A percentile compares a stretch with the other conserved stretches of the same genome.
phyloP scores from a whole-genome alignment of 2,329 filamentous ascomycete genomes.

The Colletotrichum liaoningense region DNA sequence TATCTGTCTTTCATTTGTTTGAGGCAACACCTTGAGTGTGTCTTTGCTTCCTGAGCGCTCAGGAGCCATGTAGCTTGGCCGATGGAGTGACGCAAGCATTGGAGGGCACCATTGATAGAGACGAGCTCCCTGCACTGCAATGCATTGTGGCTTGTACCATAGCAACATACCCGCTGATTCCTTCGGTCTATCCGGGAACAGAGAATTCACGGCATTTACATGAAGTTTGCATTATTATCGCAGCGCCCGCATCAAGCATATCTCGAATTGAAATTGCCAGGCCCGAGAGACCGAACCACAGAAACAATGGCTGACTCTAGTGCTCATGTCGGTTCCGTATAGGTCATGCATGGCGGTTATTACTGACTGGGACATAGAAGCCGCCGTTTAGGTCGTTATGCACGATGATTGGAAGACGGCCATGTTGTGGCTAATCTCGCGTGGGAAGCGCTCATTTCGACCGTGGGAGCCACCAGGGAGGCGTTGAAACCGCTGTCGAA shows the following conservation, averaged over 20 bases:
- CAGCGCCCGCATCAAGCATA: not conserved
- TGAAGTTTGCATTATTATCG: not conserved
- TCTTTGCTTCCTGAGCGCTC: not conserved
- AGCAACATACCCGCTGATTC: constrained; percentile 27
- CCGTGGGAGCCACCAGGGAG: constrained; percentile 16
- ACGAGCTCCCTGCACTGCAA: not conserved
- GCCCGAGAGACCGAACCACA: not conserved
- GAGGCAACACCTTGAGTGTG: constrained; percentile 3
- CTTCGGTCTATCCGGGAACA: constrained; percentile 7
- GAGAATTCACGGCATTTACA: constrained; percentile 12
- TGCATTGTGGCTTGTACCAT: constrained; percentile 25
- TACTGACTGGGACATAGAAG: not conserved
- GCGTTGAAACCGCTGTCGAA: constrained; percentile 16
- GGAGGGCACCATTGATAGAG: constrained; percentile 9
- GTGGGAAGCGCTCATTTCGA: constrained; percentile 30
- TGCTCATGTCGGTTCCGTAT: constrained; percentile 7
- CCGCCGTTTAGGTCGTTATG: not conserved
- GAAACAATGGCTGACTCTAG: not conserved
- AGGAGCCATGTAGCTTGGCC: constrained; percentile 2
- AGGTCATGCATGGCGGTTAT: constrained; percentile 1
- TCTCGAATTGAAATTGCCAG: not conserved
- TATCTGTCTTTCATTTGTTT: constrained; percentile 28
- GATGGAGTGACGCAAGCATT: constrained; percentile 22
- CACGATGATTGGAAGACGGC: constrained; percentile 20
- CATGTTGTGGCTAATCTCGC: constrained; percentile 34